Conservation (phyloP, 2,329 filamentous ascomycete genomes). For the Ascosphaera apis region DNA sequence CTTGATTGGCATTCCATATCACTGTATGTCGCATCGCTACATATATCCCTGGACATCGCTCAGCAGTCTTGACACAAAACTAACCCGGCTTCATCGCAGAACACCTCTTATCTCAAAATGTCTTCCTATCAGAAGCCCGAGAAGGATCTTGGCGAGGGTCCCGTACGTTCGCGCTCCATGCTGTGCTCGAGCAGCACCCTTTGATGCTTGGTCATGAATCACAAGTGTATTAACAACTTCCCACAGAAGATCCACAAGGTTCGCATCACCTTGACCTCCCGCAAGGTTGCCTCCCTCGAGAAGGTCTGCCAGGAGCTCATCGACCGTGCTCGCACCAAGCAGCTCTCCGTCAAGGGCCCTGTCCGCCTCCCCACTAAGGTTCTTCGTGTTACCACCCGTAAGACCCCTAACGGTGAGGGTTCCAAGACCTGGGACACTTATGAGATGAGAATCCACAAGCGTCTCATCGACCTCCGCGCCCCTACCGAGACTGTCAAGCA, state of each 20-base stretch:
- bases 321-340: slow-evolving; percentile 96
- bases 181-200: too few species aligned
- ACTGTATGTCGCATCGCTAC: neutral
- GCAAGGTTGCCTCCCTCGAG: slow-evolving; percentile 89
- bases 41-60: slow-evolving; percentile 2
- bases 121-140: slow-evolving; percentile 84
- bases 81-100: slow-evolving; percentile 6
- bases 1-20: slow-evolving; percentile 37
- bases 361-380: slow-evolving; percentile 95
- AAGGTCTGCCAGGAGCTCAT: slow-evolving; percentile 97
- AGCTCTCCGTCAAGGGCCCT: slow-evolving; percentile 93
- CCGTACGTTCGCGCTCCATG: slow-evolving; percentile 43
- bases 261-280: slow-evolving; percentile 89
- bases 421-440: slow-evolving; percentile 99
- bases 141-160: slow-evolving; percentile 79
- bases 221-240: neutral
- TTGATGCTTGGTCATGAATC: too few species aligned
- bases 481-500: slow-evolving; percentile 56
- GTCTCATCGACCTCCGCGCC: slow-evolving; percentile 88
- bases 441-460: slow-evolving; percentile 99
- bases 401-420: slow-evolving; percentile 98
- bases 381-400: slow-evolving; percentile 90
- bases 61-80: slow-evolving; percentile 4
- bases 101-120: slow-evolving; percentile 18
- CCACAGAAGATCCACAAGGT: slow-evolving; percentile 80